Evolutionary conservation across 805 yeast genomes (phyloP), one percentile per base, ranked within the genome.

Genomic region (Nakazawaea molendinolei): DNA sequence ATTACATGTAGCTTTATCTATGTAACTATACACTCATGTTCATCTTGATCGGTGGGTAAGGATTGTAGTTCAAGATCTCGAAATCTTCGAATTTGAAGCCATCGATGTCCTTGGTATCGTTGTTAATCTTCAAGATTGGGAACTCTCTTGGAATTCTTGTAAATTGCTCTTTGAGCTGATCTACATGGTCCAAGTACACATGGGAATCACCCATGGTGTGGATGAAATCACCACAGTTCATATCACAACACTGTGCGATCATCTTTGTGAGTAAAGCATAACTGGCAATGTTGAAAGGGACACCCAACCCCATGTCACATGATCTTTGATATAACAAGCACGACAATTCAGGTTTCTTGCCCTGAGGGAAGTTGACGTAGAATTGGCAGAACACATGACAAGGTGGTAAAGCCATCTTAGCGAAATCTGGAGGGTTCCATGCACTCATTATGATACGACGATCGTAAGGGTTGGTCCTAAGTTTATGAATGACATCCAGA

Each of bases 281-380:
- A 0, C 97, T 86, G 0, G 99, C 98, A 51, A 92, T 92, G 55
- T 92, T 92, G 60, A 92, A 92, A 1, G 99, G 99, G 16, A 92
- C 97, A 10, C 99, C 99, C n/a, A 92, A 71, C 0, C 99, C 99
- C 96, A 92, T 89, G 54, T 92, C 99, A 60, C 97, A 90, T n/a
- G 95, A 84, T 51, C 99, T 75, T 63, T 92, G 99, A 60, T 92
- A 92, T 65, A 92, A 65, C 40, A 82, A 73, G 56, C 98, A 92
- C 9, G 92, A 83, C 38, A 92, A 69, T 50, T 70, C 76, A 16
- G 94, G 94, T 48, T 61, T 75, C 4, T 53, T 40, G 19, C 63
- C 64, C 33, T 60, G 54, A n/a, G 95, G 90, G 63, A 83, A 84
- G 49, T 73, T 83, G 26, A 92, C 98, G 55, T 84, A 92, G 53